phyloP scores from a whole-genome alignment of 805 yeast species.

The Huiozyma sinensis region DNA sequence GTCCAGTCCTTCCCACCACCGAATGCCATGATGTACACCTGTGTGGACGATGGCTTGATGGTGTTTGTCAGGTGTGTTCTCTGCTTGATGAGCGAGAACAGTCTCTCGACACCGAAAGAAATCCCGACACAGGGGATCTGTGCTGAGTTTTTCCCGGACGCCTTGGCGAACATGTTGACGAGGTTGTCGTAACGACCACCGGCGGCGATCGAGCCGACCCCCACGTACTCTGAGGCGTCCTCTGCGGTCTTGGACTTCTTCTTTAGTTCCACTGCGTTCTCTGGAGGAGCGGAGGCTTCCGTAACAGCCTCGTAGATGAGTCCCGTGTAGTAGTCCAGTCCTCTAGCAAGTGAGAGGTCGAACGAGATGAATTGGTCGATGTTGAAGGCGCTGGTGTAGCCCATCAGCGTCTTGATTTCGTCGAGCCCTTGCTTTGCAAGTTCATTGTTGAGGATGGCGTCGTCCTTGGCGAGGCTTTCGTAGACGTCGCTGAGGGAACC shows the following conservation, averaged over 20 bases:
- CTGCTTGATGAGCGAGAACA: conserved; percentile 80
- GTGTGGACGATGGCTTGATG: conserved; percentile 77
- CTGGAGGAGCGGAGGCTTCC: conserved; percentile 91
- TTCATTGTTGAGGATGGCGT: conserved; percentile 48
- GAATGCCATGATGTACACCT: conserved; percentile 93
- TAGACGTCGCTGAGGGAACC: conserved; percentile 66
- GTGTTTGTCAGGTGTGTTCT: conserved; percentile 45
- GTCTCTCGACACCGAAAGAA: conserved; percentile 93
- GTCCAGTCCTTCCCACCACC: conserved; percentile 97
- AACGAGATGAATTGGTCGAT: conserved; percentile 60
- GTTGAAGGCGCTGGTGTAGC: conserved; percentile 76
- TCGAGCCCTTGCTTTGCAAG: conserved; percentile 71
- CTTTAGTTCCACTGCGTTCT: conserved; percentile 59
- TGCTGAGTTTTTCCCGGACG: conserved; percentile 64
- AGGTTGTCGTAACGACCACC: conserved; percentile 97
- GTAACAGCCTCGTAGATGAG: conserved; percentile 95
- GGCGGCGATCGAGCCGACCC: conserved; percentile 97
- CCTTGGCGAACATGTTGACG: conserved; percentile 88
- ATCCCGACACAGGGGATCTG: conserved; percentile 96
- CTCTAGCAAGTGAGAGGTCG: conserved; percentile 93
- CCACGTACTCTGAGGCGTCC: conserved; percentile 93
- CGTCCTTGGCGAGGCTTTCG: conserved; percentile 44
- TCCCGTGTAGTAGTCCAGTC: conserved; percentile 95
- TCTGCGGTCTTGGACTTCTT: conserved; percentile 40
- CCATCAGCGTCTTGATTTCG: conserved; percentile 68